Base-by-base conservation (phyloP, 805 yeast species). In the Yamadazyma philogaea region DNA sequence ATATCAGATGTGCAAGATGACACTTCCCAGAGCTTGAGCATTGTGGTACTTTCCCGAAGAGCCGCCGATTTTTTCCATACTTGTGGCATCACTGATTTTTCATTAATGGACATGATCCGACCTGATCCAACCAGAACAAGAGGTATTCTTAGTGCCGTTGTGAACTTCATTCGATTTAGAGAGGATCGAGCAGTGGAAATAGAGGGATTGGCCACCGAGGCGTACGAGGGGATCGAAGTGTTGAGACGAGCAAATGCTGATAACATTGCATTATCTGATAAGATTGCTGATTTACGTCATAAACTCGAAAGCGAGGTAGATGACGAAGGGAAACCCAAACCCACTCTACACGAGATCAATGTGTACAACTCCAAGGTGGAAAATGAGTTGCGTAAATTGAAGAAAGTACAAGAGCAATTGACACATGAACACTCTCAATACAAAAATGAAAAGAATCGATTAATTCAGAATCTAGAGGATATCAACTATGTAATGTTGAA, bases 101-200 rank as follows among this genome's bases (percentile, higher is more conserved):
- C 81, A 33, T 68, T 88, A 39, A 70, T 77, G 64, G 96, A 89
- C 63, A 66, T 89, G 22, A 70, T 78, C 45, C 80, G 79, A 50
- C 96, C 96, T 0, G 96, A 88, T n/a, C 68, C 85, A 0, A 62
- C 59, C 30, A 68, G 95, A 44, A 70, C 79, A 1, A 67, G 80
- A 47, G 66, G 91, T 36, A 70, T 87, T 16, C 61, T 88, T 20
- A 87, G 95, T 57, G 93, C 93, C 0, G 80, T 88, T 38, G 84
- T 88, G 17, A 89, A 89, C 58, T 89, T 79, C 69, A 95, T 95
- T 1, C 67, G 91, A 43, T 88, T 85, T 55, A 74, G 95, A 50
- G 95, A 87, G 52, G 87, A 82, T 49, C 81, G 85, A 45, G 75
- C 82, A 58, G 73, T 70, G 18, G 89, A 84, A 50, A 81, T 85